Base-by-base conservation (phyloP, 805 yeast species). In the Zygotorulaspora danielsina region DNA sequence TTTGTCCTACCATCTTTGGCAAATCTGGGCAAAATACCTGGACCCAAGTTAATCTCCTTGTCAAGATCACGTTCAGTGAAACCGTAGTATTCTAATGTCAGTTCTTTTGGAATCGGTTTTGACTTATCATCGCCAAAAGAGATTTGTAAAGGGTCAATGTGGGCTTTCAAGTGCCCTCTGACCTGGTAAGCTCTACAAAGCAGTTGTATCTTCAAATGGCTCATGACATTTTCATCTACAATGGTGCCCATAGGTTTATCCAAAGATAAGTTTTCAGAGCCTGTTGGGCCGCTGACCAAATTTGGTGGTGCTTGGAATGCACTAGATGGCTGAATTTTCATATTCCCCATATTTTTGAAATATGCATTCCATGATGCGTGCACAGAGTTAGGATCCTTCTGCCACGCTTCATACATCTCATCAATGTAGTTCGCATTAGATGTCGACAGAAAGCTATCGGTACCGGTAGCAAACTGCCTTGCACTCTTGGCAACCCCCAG, bases 121-220 rank as follows among this genome's bases (percentile, higher is more conserved):
- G 61, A 48, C 45, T 66, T 57, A 56, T 76, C 77, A 57, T 78
- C 84, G 53, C 93, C 97, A 60, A 80, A 85, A 13, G 89, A 78
- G 58, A 90, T 84, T 25, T 84, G 90, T 59, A 93, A 72, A n/a
- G 99, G 99, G 66, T 93, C 99, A 46, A 88, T 81, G 55, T 80
- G 82, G 32, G 97, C 97, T 71, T 85, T 86, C 65, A 81, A 84
- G 66, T 93, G 99, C 52, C 98, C 99, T 67, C 97, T 81, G 38
- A 93, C 98, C 72, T 93, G 98, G 70, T 89, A 93, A 20, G 98
- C 98, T 66, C 99, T 84, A 48, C 94, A 97, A 55, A 93, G 75
- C 54, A 93, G 77, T 73, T 93, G 99, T 12, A 88, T 94, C 66
- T 93, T 93, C 73, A 93, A 77, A 65, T 93, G 97, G 47, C 85